Percentiles rank a stretch among this genome's conserved stretches.
phyloP scores from a whole-genome alignment of 2,329 filamentous ascomycete species.

The Ophiostoma himal-ulmi region DNA sequence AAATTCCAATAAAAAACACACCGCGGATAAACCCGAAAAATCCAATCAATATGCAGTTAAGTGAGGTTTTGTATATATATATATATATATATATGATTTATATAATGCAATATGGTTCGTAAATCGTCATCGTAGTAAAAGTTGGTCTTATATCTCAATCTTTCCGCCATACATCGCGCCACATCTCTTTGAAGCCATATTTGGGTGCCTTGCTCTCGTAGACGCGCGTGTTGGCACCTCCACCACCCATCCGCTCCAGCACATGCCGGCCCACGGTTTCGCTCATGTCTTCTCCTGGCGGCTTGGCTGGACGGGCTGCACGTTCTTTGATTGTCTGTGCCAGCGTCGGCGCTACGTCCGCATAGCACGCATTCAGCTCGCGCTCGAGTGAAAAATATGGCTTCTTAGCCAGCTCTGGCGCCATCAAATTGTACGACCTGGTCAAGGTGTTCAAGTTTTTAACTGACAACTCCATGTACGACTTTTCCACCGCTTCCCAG shows the following conservation, averaged over 20 bases:
- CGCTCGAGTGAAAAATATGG: constrained; percentile 81
- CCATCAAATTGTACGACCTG: constrained; percentile 90
- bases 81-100: not conserved
- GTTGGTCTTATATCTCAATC: not conserved
- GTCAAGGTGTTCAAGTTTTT: constrained; percentile 72
- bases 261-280: constrained; percentile 46
- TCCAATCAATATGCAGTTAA: not conserved
- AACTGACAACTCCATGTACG: constrained; percentile 72
- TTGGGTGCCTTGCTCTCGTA: constrained; percentile 68
- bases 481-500: constrained; percentile 67
- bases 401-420: constrained; percentile 85
- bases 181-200: constrained; percentile 86
- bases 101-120: not conserved
- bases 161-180: constrained; percentile 64
- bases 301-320: constrained; percentile 44
- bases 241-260: constrained; percentile 49
- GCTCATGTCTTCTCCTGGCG: constrained; percentile 35
- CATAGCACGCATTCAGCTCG: constrained; percentile 74
- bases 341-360: constrained; percentile 74
- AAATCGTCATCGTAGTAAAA: not conserved
- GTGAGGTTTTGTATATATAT: too few relatives aligned
- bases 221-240: constrained; percentile 46
- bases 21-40: not conserved
- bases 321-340: constrained; percentile 66
- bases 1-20: not conserved